These are phyloP conservation scores for Botryosphaeria dothidea DNA, from an alignment of 2,329 filamentous ascomycete species.

Conservation along the genomic window DNA sequence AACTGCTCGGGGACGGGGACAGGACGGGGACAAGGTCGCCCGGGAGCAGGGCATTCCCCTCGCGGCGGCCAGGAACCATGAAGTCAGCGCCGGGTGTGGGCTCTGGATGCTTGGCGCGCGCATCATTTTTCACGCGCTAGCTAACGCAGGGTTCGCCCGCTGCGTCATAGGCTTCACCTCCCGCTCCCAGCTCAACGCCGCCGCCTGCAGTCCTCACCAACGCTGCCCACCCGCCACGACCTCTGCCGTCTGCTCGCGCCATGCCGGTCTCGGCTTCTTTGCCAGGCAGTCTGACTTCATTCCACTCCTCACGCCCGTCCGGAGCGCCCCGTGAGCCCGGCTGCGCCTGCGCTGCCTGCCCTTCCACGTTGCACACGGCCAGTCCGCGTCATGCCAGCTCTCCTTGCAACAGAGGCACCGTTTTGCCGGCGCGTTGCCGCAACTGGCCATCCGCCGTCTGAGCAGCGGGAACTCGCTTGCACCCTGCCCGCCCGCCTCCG, in stretches of 20 bases:
- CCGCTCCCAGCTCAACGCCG: not conserved
- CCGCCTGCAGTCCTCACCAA: not conserved
- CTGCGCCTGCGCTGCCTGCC: not conserved
- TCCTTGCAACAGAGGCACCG: not conserved
- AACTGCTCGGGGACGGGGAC: no score
- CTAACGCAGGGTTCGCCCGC: not conserved
- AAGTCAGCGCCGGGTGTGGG: not conserved
- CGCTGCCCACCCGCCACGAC: not conserved
- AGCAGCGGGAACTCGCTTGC: not conserved
- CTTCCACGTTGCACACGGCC: conserved; percentile 8
- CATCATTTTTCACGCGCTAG: not conserved
- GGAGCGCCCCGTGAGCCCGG: not conserved
- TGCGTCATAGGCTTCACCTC: conserved; percentile 1
- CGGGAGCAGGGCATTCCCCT: not conserved
- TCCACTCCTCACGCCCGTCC: not conserved
- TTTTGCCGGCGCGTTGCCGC: not conserved
- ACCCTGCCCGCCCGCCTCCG: not conserved
- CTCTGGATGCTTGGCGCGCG: conserved; percentile 12
- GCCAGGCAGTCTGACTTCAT: conserved; percentile 1
- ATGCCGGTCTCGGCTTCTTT: not conserved
- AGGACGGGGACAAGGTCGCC: no score
- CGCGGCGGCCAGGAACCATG: conserved; percentile 1
- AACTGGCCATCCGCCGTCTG: not conserved
- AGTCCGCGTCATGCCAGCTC: conserved; percentile 3
- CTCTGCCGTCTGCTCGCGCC: not conserved